These are phyloP conservation scores for Pichia sp. DNA, from an alignment of 1,139 yeast genomes.

Conservation along the genomic window DNA sequence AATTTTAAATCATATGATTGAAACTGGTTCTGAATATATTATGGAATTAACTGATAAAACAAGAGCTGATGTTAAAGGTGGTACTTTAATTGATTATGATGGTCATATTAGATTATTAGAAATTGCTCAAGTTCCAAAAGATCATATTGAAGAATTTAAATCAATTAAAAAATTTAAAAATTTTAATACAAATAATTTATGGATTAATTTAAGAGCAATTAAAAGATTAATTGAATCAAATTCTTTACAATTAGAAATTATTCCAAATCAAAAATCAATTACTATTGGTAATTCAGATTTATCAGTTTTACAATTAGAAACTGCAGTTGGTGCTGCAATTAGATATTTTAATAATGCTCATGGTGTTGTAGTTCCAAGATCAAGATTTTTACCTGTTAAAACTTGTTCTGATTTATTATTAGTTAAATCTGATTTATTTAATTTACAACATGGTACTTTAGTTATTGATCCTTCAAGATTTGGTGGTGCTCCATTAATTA, in stretches of 20 bases:
- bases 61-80: slow-evolving; percentile 99
- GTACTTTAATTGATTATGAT: slow-evolving; percentile 93
- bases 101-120: slow-evolving; percentile 92
- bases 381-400: slow-evolving; percentile 96
- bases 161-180: slow-evolving; percentile 95
- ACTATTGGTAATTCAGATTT: slow-evolving; percentile 69
- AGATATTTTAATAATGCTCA: slow-evolving; percentile 93
- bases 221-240: slow-evolving; percentile 85
- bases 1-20: slow-evolving; percentile 88
- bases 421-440: slow-evolving; percentile 94
- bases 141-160: slow-evolving; percentile 96
- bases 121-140: slow-evolving; percentile 98
- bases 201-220: slow-evolving; percentile 93
- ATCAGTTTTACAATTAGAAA: slow-evolving; percentile 89
- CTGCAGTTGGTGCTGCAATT: slow-evolving; percentile 99
- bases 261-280: slow-evolving; percentile 87
- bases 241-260: slow-evolving; percentile 83
- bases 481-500: slow-evolving; percentile 91
- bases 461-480: slow-evolving; percentile 79
- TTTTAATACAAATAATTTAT: slow-evolving; percentile 94
- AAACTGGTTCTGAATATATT: slow-evolving; percentile 84
- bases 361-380: slow-evolving; percentile 97
- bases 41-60: slow-evolving; percentile 99
- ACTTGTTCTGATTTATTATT: slow-evolving; percentile 90
- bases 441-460: slow-evolving; percentile 86